Percentiles rank a stretch among this genome's conserved stretches.
Evolutionary conservation across 169 alveolate species (phyloP).

Genomic region (Eimeria zaria): DNA sequence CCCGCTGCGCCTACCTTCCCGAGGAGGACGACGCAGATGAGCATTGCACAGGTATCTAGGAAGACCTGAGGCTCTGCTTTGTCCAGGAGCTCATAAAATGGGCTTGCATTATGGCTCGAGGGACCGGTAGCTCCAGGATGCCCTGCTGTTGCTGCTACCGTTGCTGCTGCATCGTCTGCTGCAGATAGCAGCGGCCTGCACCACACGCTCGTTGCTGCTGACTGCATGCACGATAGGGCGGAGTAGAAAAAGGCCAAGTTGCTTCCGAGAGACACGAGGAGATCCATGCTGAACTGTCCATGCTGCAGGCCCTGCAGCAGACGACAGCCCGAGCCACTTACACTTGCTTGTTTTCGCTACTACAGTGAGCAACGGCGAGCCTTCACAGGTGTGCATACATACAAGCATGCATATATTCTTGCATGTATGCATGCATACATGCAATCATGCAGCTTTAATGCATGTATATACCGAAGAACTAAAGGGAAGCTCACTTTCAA

Average conservation of each 20-base stretch:
- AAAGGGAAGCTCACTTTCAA: conserved; percentile 1
- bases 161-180: conserved; percentile 18
- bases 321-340: background rate
- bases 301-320: conserved; percentile 60
- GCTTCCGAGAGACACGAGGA: conserved; percentile 77
- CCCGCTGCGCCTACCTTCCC: conserved; percentile 39
- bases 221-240: conserved; percentile 34
- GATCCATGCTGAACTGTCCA: conserved; percentile 68
- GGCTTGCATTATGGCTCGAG: background rate
- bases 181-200: conserved; percentile 65
- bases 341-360: background rate
- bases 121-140: background rate
- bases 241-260: conserved; percentile 73
- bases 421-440: too few species aligned
- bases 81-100: conserved; percentile 18
- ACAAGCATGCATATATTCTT: background rate
- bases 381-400: background rate
- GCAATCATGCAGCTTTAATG: background rate
- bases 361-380: background rate
- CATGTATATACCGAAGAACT: background rate
- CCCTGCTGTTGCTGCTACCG: background rate
- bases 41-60: conserved; percentile 76
- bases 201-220: conserved; percentile 49
- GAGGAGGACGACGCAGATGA: conserved; percentile 51
- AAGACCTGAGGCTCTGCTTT: conserved; percentile 52